Conservation (phyloP, 2,329 filamentous ascomycete species). For the Penicillium rolfsii region DNA sequence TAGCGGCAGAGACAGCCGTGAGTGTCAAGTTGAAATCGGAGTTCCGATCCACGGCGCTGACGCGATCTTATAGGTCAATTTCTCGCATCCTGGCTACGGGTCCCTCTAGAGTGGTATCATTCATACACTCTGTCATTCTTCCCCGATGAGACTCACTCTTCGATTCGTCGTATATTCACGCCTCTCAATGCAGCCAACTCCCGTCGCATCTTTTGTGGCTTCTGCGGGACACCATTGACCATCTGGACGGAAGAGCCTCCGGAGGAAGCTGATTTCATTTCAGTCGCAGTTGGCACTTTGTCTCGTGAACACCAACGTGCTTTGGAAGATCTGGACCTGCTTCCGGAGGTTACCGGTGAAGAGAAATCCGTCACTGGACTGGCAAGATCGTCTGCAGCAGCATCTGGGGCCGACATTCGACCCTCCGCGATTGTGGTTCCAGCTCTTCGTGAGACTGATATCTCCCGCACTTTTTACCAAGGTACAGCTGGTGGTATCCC, state of each 20-base stretch:
- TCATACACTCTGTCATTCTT: constrained; percentile 75
- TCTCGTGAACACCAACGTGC: constrained; percentile 69
- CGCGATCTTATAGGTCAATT: constrained; percentile 67
- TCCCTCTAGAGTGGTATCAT: constrained; percentile 80
- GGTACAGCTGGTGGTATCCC: constrained; percentile 63
- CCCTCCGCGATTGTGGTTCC: constrained; percentile 29
- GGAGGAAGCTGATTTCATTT: constrained; percentile 76
- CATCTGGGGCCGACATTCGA: constrained; percentile 16
- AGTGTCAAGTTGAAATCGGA: constrained; percentile 42
- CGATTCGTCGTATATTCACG: constrained; percentile 70
- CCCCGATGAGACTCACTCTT: constrained; percentile 71
- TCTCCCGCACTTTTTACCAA: constrained; percentile 43
- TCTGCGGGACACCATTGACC: constrained; percentile 82
- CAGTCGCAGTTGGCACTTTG: constrained; percentile 78
- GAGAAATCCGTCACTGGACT: constrained; percentile 12
- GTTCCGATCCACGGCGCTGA: constrained; percentile 3
- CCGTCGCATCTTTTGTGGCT: constrained; percentile 84
- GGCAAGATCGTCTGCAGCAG: constrained; percentile 12
- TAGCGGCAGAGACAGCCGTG: constrained; percentile 71
- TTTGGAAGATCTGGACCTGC: constrained; percentile 74
- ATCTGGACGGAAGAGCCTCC: constrained; percentile 78
- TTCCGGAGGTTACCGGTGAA: constrained; percentile 57
- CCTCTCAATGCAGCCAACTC: constrained; percentile 60
- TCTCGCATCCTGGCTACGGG: constrained; percentile 78
- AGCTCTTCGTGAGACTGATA: constrained; percentile 19